phyloP scores from a whole-genome alignment of 23 red algal genomes.

The Gracilaria gracilis region DNA sequence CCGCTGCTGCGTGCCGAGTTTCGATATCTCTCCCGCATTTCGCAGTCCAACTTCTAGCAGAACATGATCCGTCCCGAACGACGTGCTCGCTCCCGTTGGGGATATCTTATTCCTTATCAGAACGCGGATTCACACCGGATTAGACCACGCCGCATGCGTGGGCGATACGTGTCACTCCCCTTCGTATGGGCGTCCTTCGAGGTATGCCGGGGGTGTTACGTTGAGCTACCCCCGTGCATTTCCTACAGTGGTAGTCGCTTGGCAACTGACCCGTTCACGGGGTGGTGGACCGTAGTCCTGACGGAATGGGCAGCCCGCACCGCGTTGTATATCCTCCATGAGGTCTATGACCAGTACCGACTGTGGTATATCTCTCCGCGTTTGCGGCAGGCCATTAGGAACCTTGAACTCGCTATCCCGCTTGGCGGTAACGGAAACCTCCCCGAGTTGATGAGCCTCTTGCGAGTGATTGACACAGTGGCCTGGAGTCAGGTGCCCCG shows the following conservation, averaged over 20 bases:
- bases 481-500: not conserved
- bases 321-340: not conserved
- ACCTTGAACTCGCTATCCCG: not conserved
- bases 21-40: too few relatives aligned
- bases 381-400: not conserved
- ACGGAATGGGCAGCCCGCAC: too few relatives aligned
- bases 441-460: not conserved
- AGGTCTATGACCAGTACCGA: slow-evolving; percentile 11
- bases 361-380: not conserved
- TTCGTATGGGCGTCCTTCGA: not conserved
- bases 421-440: not conserved
- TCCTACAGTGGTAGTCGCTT: not conserved
- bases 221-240: slow-evolving; percentile 22
- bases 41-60: too few relatives aligned
- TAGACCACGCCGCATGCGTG: too few relatives aligned
- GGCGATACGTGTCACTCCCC: not conserved
- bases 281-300: not conserved
- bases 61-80: too few relatives aligned
- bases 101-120: too few relatives aligned
- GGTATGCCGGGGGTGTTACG: slow-evolving; percentile 19
- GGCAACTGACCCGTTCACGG: not conserved
- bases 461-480: not conserved
- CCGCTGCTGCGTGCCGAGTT: too few relatives aligned
- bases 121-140: too few relatives aligned
- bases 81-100: too few relatives aligned